Evolutionary conservation across 2,329 filamentous ascomycete species (phyloP), one percentile per base, ranked within the genome.

Genomic region (Cadophora malorum): DNA sequence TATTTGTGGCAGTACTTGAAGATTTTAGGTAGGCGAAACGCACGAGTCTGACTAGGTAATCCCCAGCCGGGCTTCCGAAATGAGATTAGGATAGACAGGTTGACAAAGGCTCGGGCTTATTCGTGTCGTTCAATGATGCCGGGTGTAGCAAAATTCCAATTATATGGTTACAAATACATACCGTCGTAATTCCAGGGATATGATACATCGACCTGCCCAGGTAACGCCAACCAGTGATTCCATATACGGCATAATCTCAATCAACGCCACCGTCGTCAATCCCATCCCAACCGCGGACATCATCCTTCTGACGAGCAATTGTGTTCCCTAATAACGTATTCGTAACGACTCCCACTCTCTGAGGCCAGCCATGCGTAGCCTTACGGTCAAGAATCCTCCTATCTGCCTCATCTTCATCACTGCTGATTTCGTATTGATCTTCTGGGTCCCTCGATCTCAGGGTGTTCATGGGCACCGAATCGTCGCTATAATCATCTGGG

Each of bases 261-360:
- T 77, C 75, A 19, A 77, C 75, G 10, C 69, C 73, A 31, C 69
- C 73, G 28, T 76, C 76, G 62, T 76, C 75, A 28, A 70, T 56
- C 8, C 70, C 73, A 70, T 73, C 72, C 74, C 73, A 76, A 21
- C 68, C 72, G 49, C 69, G 71, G 1, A 66, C 64, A 68, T 77
- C 73, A 45, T 76, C 74, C 49, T 76, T 76, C 66, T 76, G 71
- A 59, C 74, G 70, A 9, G 74, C 72, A 21, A 77, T 52, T 4
- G 74, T 77, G 67, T 76, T 77, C n/a, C 75, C 76, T 10, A 77
- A 60, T 45, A 77, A 67, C 10, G 72, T 76, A 69, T 76, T 78
- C 28, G 76, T 76, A 9, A 76, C 72, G 23, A 77, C 64, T 6
- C 74, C 74, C 45, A 76, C 74, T 49, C 64, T 72, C 50, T 77